A percentile compares a stretch with the other conserved stretches of the same genome.
These are phyloP conservation scores for Sporothrix sp. DNA, from an alignment of 2,329 filamentous ascomycete species.

Conservation along the genomic window DNA sequence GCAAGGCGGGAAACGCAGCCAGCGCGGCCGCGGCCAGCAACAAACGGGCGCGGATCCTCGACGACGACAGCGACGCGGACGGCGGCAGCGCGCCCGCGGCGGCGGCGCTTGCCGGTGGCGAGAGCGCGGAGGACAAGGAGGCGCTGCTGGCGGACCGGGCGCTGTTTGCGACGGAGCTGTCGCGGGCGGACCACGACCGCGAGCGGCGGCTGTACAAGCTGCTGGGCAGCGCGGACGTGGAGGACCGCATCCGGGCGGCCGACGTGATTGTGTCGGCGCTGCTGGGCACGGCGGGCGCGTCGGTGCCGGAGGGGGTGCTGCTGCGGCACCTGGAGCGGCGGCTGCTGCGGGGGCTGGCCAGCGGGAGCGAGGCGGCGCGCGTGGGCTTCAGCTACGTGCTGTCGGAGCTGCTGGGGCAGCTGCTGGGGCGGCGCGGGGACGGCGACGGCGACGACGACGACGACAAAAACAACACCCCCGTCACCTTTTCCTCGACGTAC, in stretches of 20 bases:
- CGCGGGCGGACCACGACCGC: constrained; percentile 44
- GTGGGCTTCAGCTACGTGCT: constrained; percentile 84
- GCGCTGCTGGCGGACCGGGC: constrained; percentile 25
- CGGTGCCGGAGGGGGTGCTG: constrained; percentile 43
- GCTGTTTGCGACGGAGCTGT: constrained; percentile 43
- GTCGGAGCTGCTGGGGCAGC: constrained; percentile 65
- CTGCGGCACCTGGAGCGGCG: constrained; percentile 53
- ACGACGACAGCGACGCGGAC: neutral
- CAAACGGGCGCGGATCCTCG: constrained; percentile 14
- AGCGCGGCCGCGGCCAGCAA: neutral
- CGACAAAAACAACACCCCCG: neutral
- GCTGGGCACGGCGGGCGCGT: constrained; percentile 26
- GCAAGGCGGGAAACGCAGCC: neutral
- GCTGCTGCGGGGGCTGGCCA: constrained; percentile 80
- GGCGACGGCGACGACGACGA: neutral
- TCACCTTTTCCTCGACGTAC: constrained; percentile 38
- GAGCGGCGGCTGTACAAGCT: constrained; percentile 52
- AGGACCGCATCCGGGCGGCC: constrained; percentile 48
- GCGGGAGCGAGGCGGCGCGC: constrained; percentile 77
- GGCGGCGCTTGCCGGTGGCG: neutral
- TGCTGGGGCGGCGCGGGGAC: constrained; percentile 44
- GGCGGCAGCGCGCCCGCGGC: neutral
- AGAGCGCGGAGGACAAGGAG: constrained; percentile 8
- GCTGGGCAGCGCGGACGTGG: constrained; percentile 48
- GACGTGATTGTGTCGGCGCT: constrained; percentile 49